Conservation (phyloP, 768 basidiomycete species). For the Xerocomus spinulosus region DNA sequence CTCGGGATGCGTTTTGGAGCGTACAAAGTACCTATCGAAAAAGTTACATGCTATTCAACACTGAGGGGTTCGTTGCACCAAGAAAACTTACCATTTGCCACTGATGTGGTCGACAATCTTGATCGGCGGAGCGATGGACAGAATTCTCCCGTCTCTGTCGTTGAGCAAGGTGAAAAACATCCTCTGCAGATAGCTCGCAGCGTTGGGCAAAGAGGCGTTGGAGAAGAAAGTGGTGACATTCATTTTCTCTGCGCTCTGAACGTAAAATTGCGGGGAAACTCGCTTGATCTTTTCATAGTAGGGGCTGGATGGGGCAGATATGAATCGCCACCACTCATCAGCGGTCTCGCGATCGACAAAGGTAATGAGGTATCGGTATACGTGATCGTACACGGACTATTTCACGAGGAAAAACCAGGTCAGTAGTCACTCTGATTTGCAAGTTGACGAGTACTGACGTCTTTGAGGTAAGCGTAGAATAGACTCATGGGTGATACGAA, state of each 20-base stretch:
- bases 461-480: neutral
- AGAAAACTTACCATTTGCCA: neutral
- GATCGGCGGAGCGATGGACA: neutral
- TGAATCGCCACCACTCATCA: neutral
- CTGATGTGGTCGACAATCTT: neutral
- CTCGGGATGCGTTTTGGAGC: neutral
- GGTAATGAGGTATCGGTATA: neutral
- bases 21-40: neutral
- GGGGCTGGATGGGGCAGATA: neutral
- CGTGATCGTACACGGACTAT: neutral
- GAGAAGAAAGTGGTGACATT: neutral
- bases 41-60: neutral
- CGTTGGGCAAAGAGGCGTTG: neutral
- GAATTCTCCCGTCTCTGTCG: neutral
- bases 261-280: neutral
- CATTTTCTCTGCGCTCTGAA: neutral
- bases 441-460: too few species aligned
- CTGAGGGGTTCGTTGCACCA: neutral
- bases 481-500: neutral
- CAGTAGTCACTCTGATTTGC: too few species aligned
- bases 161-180: constrained; percentile 1
- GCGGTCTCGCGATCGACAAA: neutral
- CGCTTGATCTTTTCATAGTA: neutral
- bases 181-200: neutral
- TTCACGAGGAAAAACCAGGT: neutral